These are phyloP conservation scores for Zanthoxylum bungeanum DNA, from an alignment of 345 rosid genomes.

Conservation along the genomic window DNA sequence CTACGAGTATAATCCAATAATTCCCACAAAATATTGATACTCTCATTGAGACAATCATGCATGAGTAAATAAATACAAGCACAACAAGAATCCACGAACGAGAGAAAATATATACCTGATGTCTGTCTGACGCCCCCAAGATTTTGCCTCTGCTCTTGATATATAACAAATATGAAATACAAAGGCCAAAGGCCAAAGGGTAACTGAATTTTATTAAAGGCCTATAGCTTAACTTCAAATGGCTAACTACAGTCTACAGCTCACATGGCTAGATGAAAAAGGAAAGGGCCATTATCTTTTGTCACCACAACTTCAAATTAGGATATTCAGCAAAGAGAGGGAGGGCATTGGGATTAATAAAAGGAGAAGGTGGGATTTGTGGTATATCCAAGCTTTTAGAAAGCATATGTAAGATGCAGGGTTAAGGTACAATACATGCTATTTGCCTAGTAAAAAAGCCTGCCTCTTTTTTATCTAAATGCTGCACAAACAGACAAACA, in stretches of 20 bases:
- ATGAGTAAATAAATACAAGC: too few species aligned
- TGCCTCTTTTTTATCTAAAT: slow-evolving; percentile 28
- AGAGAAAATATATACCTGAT: too few species aligned
- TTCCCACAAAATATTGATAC: too few species aligned
- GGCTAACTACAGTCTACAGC: background rate
- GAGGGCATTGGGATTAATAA: slow-evolving; percentile 41
- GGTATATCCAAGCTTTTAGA: slow-evolving; percentile 54
- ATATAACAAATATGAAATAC: too few species aligned
- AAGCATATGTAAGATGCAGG: slow-evolving; percentile 43
- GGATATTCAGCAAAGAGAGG: slow-evolving; percentile 22
- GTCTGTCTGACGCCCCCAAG: too few species aligned
- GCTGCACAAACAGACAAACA: slow-evolving; percentile 44
- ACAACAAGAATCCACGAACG: too few species aligned
- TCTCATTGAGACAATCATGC: too few species aligned
- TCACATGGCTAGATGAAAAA: background rate
- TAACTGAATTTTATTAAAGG: background rate
- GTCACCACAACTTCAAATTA: slow-evolving; percentile 2
- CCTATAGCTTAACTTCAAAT: background rate
- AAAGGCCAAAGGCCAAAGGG: too few species aligned
- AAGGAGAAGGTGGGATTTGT: slow-evolving; percentile 27
- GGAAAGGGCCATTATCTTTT: slow-evolving; percentile 4
- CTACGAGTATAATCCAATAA: too few species aligned
- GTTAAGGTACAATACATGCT: slow-evolving; percentile 46
- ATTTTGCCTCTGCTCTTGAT: too few species aligned
- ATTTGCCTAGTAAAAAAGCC: slow-evolving; percentile 47